These are phyloP conservation scores for Tritrichomonas musculus DNA, from an alignment of 208 protist genomes.

Conservation along the genomic window DNA sequence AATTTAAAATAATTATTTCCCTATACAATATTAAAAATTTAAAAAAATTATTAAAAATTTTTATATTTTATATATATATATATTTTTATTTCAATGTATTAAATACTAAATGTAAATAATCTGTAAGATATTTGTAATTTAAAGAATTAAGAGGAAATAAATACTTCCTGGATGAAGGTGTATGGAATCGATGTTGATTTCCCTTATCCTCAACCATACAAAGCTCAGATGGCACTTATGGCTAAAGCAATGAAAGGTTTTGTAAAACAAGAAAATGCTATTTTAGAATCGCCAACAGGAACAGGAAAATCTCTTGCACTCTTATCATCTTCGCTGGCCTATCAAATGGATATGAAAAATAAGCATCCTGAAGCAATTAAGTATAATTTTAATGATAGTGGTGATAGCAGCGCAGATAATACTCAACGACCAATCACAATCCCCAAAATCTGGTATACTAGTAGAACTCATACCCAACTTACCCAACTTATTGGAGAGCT, in stretches of 20 bases:
- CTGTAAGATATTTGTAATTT: too few species aligned
- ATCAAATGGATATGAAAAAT: neutral
- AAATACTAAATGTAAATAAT: too few species aligned
- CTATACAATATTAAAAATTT: too few species aligned
- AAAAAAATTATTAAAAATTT: too few species aligned
- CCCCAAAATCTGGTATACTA: neutral
- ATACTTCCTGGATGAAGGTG: too few species aligned
- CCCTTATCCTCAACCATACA: neutral
- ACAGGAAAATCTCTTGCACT: slow-evolving; percentile 16
- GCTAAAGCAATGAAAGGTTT: neutral
- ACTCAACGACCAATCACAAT: neutral
- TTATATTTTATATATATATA: too few species aligned
- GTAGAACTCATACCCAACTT: slow-evolving; percentile 28
- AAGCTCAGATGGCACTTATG: neutral
- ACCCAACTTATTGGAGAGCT: slow-evolving; percentile 4
- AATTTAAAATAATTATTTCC: too few species aligned
- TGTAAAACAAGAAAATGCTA: neutral
- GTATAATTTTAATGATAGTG: too few species aligned
- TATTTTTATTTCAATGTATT: too few species aligned
- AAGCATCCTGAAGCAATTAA: neutral
- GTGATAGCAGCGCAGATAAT: neutral
- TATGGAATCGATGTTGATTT: neutral
- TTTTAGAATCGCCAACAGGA: slow-evolving; percentile 20
- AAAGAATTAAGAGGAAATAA: too few species aligned
- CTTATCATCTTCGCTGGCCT: neutral